phyloP scores from a whole-genome alignment of 1,284 basidiomycete genomes.

The Trichosporon sp. region DNA sequence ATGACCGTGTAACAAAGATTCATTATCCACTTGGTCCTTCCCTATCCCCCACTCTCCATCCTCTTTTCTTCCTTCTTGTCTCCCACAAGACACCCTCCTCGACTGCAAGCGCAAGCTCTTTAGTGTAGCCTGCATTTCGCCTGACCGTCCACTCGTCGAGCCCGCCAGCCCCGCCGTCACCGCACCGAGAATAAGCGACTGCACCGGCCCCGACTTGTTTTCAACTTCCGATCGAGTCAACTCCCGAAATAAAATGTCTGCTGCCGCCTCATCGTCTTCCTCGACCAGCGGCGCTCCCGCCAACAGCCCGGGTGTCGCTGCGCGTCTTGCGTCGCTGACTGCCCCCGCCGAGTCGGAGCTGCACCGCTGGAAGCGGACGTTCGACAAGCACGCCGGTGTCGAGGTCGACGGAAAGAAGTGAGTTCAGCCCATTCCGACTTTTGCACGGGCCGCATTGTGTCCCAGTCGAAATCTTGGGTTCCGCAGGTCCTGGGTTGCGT shows the following conservation, averaged over 20 bases:
- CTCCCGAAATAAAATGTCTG: background rate
- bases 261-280: background rate
- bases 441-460: background rate
- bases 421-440: conserved; percentile 48
- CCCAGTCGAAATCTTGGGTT: conserved; percentile 4
- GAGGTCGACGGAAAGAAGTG: conserved; percentile 76
- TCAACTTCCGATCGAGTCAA: conserved; percentile 5
- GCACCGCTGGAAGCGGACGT: conserved; percentile 79
- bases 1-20: conserved; percentile 21
- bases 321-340: conserved; percentile 58
- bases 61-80: background rate
- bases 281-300: background rate
- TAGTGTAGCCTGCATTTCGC: background rate
- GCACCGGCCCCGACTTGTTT: background rate
- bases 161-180: too few relatives aligned
- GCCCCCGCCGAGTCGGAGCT: conserved; percentile 77
- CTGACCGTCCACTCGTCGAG: background rate
- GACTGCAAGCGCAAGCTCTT: background rate
- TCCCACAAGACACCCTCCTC: background rate
- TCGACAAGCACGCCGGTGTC: conserved; percentile 76
- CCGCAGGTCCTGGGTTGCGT: background rate
- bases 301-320: background rate
- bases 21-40: conserved; percentile 17
- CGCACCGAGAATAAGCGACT: background rate
- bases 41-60: conserved; percentile 23